phyloP scores from a whole-genome alignment of 139 green algal species.

The Chlorella sp. region DNA sequence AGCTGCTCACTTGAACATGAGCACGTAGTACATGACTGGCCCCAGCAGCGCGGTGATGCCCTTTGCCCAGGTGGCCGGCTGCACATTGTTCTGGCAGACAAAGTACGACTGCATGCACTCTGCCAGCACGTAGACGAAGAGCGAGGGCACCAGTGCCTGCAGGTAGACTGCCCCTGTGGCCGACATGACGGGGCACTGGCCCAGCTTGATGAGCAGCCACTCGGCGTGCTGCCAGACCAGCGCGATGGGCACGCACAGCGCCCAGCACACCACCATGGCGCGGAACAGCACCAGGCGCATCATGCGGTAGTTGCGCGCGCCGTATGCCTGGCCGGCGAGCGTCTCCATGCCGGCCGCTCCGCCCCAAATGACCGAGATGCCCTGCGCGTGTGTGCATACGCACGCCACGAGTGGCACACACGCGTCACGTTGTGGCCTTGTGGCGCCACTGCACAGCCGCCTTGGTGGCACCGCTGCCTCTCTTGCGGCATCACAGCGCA shows the following conservation, averaged over 20 bases:
- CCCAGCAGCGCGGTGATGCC: slow-evolving; percentile 1
- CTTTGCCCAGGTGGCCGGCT: slow-evolving; percentile 15
- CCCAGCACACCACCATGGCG: slow-evolving; percentile 47
- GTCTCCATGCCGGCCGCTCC: slow-evolving; percentile 26
- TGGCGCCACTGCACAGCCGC: too few species aligned
- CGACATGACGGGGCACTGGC: slow-evolving; percentile 17
- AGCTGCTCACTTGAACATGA: slow-evolving; percentile 25
- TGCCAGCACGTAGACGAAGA: slow-evolving; percentile 23
- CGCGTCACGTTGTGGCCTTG: too few species aligned
- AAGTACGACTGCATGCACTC: slow-evolving; percentile 27
- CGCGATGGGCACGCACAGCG: slow-evolving; percentile 26
- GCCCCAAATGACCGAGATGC: slow-evolving; percentile 22
- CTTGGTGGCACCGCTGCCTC: too few species aligned
- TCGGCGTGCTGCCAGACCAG: slow-evolving; percentile 40
- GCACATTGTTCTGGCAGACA: slow-evolving; percentile 10
- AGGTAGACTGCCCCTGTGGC: slow-evolving; percentile 12
- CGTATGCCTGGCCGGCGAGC: slow-evolving; percentile 38
- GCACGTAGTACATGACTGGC: slow-evolving; percentile 10
- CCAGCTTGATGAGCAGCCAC: neutral
- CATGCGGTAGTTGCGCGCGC: slow-evolving; percentile 39
- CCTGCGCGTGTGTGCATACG: too few species aligned
- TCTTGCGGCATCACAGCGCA: too few species aligned
- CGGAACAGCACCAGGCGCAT: slow-evolving; percentile 51
- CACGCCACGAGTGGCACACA: too few species aligned
- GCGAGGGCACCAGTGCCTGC: slow-evolving; percentile 21